Conservation (phyloP, 441 rosid species). For the Gossypium davidsonii region DNA sequence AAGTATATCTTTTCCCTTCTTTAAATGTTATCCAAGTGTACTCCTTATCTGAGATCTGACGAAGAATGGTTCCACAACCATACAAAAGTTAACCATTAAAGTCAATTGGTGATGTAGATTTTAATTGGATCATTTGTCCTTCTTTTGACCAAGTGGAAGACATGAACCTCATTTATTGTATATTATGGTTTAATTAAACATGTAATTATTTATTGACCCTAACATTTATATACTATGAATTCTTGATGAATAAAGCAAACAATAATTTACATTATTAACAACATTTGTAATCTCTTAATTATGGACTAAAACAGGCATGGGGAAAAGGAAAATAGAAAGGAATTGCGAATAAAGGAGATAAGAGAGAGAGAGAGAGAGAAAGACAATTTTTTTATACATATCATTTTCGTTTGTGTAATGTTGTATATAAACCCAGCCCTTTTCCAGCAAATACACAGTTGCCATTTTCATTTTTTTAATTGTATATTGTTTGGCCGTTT, state of each 20-base stretch:
- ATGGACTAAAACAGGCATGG: neutral
- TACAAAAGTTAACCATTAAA: neutral
- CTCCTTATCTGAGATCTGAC: neutral
- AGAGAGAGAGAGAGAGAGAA: neutral
- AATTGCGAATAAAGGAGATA: neutral
- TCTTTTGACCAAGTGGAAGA: neutral
- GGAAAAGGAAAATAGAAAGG: neutral
- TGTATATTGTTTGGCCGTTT: neutral
- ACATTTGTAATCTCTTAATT: constrained; percentile 22
- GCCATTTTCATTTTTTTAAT: neutral
- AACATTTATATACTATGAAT: too few relatives aligned
- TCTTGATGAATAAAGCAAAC: too few relatives aligned
- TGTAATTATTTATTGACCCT: neutral
- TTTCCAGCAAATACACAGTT: constrained; percentile 39
- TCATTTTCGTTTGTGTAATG: constrained; percentile 11
- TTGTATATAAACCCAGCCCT: constrained; percentile 18
- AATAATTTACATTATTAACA: neutral
- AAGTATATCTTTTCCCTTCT: neutral
- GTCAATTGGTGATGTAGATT: neutral
- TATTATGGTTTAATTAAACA: neutral
- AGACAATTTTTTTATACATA: neutral
- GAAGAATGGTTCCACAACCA: neutral
- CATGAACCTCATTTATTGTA: neutral
- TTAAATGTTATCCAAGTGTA: neutral
- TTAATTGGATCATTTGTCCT: neutral